These are phyloP conservation scores for Pythium aristosporum DNA, from an alignment of 352 stramenopile species.

Conservation along the genomic window DNA sequence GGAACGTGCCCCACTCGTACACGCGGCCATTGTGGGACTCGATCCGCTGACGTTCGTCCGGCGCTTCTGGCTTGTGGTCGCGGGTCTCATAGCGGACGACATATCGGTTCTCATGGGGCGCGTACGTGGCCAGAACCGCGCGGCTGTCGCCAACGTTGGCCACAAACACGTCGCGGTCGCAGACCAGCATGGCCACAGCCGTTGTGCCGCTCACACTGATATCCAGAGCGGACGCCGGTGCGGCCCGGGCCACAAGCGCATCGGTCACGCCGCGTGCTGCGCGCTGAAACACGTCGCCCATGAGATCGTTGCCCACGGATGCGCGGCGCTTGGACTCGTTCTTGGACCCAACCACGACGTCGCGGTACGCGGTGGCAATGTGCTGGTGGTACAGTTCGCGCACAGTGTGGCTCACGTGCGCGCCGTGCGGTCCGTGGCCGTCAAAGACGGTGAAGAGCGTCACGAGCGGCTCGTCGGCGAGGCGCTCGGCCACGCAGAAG, in stretches of 20 bases:
- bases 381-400: slow-evolving; percentile 64
- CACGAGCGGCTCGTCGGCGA: slow-evolving; percentile 41
- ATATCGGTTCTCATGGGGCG: slow-evolving; percentile 36
- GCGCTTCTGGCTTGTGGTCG: slow-evolving; percentile 80
- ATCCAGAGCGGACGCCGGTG: slow-evolving; percentile 46
- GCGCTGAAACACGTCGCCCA: slow-evolving; percentile 53
- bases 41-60: slow-evolving; percentile 68
- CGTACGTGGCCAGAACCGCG: slow-evolving; percentile 51
- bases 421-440: slow-evolving; percentile 73
- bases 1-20: slow-evolving; percentile 75
- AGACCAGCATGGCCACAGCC: slow-evolving; percentile 59
- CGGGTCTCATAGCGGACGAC: slow-evolving; percentile 58
- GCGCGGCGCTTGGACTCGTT: slow-evolving; percentile 4
- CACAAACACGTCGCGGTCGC: slow-evolving; percentile 61
- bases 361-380: slow-evolving; percentile 42
- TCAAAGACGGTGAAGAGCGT: slow-evolving; percentile 81
- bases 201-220: slow-evolving; percentile 79
- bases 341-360: slow-evolving; percentile 27
- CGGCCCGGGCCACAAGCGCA: slow-evolving; percentile 30
- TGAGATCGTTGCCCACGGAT: slow-evolving; percentile 40
- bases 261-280: slow-evolving; percentile 42
- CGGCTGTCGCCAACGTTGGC: slow-evolving; percentile 78
- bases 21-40: slow-evolving; percentile 71
- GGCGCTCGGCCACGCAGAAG: slow-evolving; percentile 56
- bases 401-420: slow-evolving; percentile 72